phyloP scores from a whole-genome alignment of 495 filamentous ascomycete genomes.

The Neurospora hispaniola region DNA sequence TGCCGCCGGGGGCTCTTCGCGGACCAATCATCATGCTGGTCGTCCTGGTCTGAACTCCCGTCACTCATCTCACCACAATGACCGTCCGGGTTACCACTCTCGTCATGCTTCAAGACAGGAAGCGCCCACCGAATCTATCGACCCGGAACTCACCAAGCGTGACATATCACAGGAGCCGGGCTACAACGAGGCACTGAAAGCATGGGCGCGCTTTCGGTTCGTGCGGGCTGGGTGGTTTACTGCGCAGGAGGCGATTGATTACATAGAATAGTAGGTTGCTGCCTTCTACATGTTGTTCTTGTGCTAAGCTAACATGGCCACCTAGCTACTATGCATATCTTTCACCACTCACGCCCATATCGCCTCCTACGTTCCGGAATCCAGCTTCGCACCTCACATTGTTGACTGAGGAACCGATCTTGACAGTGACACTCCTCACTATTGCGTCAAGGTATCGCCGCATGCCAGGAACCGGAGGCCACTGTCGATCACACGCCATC shows the following conservation, averaged over 20 bases:
- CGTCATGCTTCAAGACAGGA: conserved; percentile 15
- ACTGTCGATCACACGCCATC: conserved; percentile 78
- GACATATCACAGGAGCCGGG: conserved; percentile 32
- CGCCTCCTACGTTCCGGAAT: conserved; percentile 69
- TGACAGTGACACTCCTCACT: conserved; percentile 81
- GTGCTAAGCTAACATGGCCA: conserved; percentile 4
- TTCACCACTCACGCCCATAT: conserved; percentile 84
- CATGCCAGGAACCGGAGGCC: conserved; percentile 67
- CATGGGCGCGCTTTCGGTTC: conserved; percentile 85
- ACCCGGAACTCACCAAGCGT: conserved; percentile 25
- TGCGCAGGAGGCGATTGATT: conserved; percentile 80
- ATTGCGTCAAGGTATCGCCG: conserved; percentile 79
- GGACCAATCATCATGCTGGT: conserved; percentile 5
- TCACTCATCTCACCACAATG: conserved; percentile 12
- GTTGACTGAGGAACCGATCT: conserved; percentile 80
- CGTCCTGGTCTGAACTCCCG: conserved; percentile 12
- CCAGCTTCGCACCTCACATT: conserved; percentile 63
- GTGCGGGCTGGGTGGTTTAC: conserved; percentile 96
- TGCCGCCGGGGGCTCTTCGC: conserved; percentile 7
- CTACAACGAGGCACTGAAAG: conserved; percentile 61
- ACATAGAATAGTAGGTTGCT: conserved; percentile 71
- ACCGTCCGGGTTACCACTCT: conserved; percentile 7
- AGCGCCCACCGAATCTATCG: conserved; percentile 19
- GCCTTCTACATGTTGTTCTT: background rate
- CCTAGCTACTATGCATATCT: conserved; percentile 78